Evolutionary conservation across 1,284 basidiomycete genomes (phyloP), one percentile per base, ranked within the genome.

Genomic region (Fistulinella staudtii): DNA sequence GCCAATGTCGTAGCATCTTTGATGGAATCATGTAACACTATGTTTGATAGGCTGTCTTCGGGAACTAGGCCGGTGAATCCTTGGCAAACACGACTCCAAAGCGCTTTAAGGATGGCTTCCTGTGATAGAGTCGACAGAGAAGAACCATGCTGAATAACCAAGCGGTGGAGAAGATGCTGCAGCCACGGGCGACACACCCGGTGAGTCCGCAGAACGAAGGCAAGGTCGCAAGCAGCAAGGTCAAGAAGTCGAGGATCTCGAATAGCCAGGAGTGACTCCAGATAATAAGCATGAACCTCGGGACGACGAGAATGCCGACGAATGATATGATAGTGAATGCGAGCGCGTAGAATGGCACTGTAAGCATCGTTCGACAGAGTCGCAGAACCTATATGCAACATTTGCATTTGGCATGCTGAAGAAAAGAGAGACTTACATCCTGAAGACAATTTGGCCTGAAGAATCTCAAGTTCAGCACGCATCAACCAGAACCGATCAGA

Each of bases 401-500:
- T n/a, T n/a, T n/a, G 50, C 23, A 14, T 37, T 29, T 42, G 28
- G 23, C 13, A 45, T 15, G 11, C 5, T 20, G 14, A 23, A 25
- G 11, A 34, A 30, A 35, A 31, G 31, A 18, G 8, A 20, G 29
- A 40, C 58, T 21, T 48, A 66, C 60, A 24, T 15, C 47, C 30
- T 23, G 13, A 39, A 33, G 22, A 38, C 21, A 35, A 29, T 25
- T 20, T 27, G 15, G 23, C 21, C 23, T 38, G 47, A 9, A 38
- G 34, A 17, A 49, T 49, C 4, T 57, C 61, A 15, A 71, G 53
- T 13, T 60, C 53, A 30, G 65, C 65, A 24, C 52, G 64, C 66
- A 74, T 70, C 37, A 70, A 46, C 72, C 72, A 74, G 46, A 67
- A 74, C 42, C 58, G 60, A 49, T 74, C 73, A 8, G 65, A 63